Evolutionary conservation across 2,329 filamentous ascomycete species (phyloP).

Genomic region (Emergomyces orientalis): DNA sequence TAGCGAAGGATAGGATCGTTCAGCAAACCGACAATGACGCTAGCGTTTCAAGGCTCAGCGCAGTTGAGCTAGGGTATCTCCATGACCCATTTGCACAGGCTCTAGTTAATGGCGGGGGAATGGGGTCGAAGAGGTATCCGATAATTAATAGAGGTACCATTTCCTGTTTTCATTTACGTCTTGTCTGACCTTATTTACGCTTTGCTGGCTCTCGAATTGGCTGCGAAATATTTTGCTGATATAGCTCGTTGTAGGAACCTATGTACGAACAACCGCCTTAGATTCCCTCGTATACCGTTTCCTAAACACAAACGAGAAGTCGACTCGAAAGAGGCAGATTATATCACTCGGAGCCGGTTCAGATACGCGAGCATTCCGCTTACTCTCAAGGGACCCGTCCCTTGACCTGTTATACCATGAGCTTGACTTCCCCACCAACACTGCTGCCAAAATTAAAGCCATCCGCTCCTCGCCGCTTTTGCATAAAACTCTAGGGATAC

Average conservation of each 20-base stretch:
- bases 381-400: constrained; percentile 45
- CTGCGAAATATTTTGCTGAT: constrained; percentile 9
- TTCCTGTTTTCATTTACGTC: constrained; percentile 2
- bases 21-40: constrained; percentile 90
- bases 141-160: constrained; percentile 80
- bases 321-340: constrained; percentile 55
- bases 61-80: constrained; percentile 76
- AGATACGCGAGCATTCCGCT: constrained; percentile 76
- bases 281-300: constrained; percentile 69
- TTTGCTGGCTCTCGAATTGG: constrained; percentile 16
- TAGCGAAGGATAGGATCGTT: constrained; percentile 60
- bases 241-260: constrained; percentile 57
- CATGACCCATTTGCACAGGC: constrained; percentile 66
- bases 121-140: constrained; percentile 57
- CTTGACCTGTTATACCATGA: constrained; percentile 69
- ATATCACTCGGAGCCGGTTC: constrained; percentile 89
- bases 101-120: constrained; percentile 46
- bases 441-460: constrained; percentile 52
- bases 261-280: constrained; percentile 75
- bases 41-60: constrained; percentile 77
- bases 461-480: constrained; percentile 29
- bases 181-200: constrained; percentile 4
- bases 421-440: constrained; percentile 74
- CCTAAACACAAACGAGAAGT: constrained; percentile 38
- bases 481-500: constrained; percentile 24